Evolutionary conservation across 2,329 filamentous ascomycete genomes (phyloP), one percentile per base, ranked within the genome.

Genomic region (Neoarthrinium moseri): DNA sequence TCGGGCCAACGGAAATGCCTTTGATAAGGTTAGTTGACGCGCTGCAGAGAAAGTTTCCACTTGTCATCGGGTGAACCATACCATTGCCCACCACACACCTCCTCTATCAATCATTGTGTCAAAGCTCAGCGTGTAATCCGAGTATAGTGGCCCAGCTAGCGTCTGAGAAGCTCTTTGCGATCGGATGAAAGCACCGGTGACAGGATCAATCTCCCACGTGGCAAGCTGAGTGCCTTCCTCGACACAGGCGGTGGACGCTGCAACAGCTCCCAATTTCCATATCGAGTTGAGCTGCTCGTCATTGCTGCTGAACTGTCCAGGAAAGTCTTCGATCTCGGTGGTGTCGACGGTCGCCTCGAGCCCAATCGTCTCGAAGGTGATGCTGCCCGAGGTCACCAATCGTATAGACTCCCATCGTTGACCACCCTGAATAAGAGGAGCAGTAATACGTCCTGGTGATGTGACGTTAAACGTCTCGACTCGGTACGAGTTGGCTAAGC

Each of bases 81-180:
- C 63, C 26, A 67, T 54, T 7, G 53, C 56, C 67, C 66, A 72
- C n/a, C 69, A 65, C 7, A 58, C 61, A 3, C 69, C 69, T 5
- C 62, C 67, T 15, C 59, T 53, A 4, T 55, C 56, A 30, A 72
- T 71, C 43, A 66, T 69, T 2, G 62, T 62, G 2, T 56, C 56
- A 38, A 72, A 71, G 0, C 56, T 51, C 23, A 72, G 43, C 0
- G 63, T 69, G 40, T 72, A 70, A 36, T 69, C 65, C 29, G 50
- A 48, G 10, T 62, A 58, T 0, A 17, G 6, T 1, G 45, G 49
- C 2, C 52, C 60, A 13, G 58, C 53, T 8, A 51, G 51, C 6
- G 53, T 64, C 6, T 59, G 50, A 2, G 58, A 60, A 2, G 62
- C 62, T 10, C 60, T 48, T 37, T 65, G 61, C 11, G 63, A 66